These are phyloP conservation scores for Skeletonema potamos DNA, from an alignment of 108 stramenopile genomes.

Conservation along the genomic window DNA sequence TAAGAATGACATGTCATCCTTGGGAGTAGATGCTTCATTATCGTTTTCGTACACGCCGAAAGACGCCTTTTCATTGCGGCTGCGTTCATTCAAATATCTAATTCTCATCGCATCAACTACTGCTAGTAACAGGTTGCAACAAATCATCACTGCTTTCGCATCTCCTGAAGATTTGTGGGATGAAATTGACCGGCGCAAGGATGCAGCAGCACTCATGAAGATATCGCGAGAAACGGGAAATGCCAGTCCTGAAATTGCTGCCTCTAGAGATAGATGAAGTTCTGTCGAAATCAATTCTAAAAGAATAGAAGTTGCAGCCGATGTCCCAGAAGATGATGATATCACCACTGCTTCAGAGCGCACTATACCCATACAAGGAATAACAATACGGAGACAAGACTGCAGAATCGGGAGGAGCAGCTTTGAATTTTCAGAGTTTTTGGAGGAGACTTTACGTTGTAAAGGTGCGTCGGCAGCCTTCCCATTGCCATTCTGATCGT, in stretches of 20 bases:
- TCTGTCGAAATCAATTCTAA: conserved; percentile 56
- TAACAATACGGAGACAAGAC: conserved; percentile 67
- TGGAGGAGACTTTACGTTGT: neutral
- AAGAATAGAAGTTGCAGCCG: conserved; percentile 42
- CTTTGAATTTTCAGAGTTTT: conserved; percentile 50
- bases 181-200: conserved; percentile 51
- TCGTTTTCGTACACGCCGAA: conserved; percentile 71
- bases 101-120: conserved; percentile 67
- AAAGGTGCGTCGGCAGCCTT: conserved; percentile 4
- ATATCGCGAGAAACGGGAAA: conserved; percentile 79
- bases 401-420: conserved; percentile 81
- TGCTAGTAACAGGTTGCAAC: conserved; percentile 38
- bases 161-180: conserved; percentile 48
- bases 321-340: conserved; percentile 14
- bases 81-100: conserved; percentile 72
- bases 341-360: conserved; percentile 46
- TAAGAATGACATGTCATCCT: conserved; percentile 5
- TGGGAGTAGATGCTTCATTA: conserved; percentile 5
- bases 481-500: neutral
- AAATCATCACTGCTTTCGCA: conserved; percentile 41
- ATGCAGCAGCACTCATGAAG: conserved; percentile 61
- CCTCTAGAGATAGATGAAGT: conserved; percentile 59
- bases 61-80: conserved; percentile 67
- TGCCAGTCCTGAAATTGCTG: conserved; percentile 76
- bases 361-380: conserved; percentile 56